phyloP scores from a whole-genome alignment of 345 rosid genomes.

The Barbarea vulgaris region DNA sequence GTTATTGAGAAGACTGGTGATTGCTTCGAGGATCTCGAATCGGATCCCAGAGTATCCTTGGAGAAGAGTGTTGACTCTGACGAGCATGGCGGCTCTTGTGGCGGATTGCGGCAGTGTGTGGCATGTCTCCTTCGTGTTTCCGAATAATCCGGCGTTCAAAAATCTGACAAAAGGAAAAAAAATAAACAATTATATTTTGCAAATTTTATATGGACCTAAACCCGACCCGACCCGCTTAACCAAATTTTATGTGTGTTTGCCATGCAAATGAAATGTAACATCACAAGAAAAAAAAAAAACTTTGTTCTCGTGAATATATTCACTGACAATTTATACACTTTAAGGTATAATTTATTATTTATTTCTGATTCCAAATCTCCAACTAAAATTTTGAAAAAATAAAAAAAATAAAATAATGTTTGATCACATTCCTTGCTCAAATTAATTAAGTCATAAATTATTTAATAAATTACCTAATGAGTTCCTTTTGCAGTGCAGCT shows the following conservation, averaged over 20 bases:
- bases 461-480: slow-evolving; percentile 53
- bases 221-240: neutral
- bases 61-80: slow-evolving; percentile 68
- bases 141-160: slow-evolving; percentile 74
- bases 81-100: slow-evolving; percentile 79
- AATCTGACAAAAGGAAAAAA: slow-evolving; percentile 44
- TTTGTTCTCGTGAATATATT: slow-evolving; percentile 13
- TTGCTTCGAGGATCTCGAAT: slow-evolving; percentile 74
- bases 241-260: slow-evolving; percentile 21
- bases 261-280: slow-evolving; percentile 32
- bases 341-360: slow-evolving; percentile 7
- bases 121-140: slow-evolving; percentile 55
- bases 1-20: slow-evolving; percentile 59
- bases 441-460: neutral
- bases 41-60: slow-evolving; percentile 79
- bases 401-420: neutral
- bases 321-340: slow-evolving; percentile 28
- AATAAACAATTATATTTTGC: slow-evolving; percentile 1
- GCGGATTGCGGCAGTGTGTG: slow-evolving; percentile 62
- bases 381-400: neutral
- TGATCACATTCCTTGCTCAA: slow-evolving; percentile 9
- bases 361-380: slow-evolving; percentile 4
- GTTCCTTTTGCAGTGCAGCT: slow-evolving; percentile 65
- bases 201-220: neutral
- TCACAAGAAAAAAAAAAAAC: neutral